Conservation (phyloP, 2,329 filamentous ascomycete genomes). For the Xylariaceae sp. region DNA sequence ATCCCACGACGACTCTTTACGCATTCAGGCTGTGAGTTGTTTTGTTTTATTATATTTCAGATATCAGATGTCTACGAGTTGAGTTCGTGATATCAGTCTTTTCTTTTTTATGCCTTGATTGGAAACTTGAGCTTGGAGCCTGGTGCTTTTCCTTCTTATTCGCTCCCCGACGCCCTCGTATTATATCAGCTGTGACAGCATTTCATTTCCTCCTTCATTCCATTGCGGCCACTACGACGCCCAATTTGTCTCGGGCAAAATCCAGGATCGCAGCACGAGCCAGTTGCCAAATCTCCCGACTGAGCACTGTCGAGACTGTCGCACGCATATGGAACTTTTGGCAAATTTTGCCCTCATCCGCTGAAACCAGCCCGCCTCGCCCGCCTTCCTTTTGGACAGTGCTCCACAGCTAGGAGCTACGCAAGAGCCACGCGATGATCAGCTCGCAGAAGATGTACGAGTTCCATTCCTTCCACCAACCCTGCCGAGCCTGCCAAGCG, state of each 20-base stretch:
- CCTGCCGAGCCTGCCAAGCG: not conserved
- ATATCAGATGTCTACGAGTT: too few relatives aligned
- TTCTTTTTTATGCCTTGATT: too few relatives aligned
- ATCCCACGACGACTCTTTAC: conserved; percentile 61
- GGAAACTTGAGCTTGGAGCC: not conserved
- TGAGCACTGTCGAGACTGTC: not conserved
- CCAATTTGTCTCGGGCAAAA: conserved; percentile 5
- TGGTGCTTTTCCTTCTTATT: conserved; percentile 1
- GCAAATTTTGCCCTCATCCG: conserved; percentile 6
- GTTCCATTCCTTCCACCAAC: conserved; percentile 11
- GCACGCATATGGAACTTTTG: not conserved
- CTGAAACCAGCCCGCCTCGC: conserved; percentile 6
- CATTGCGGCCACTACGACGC: conserved; percentile 16
- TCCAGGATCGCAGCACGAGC: not conserved
- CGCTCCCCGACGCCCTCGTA: not conserved
- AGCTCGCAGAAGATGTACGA: conserved; percentile 16
- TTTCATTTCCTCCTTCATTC: conserved; percentile 10
- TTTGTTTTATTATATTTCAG: too few relatives aligned
- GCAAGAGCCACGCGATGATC: conserved; percentile 26
- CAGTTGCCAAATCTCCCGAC: conserved; percentile 4
- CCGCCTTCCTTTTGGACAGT: conserved; percentile 17
- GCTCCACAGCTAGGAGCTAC: conserved; percentile 10
- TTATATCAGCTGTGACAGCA: not conserved
- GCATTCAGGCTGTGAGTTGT: conserved; percentile 64
- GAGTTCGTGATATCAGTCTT: too few relatives aligned